These are phyloP conservation scores for Kodamaea derodonti DNA, from an alignment of 1,139 yeast species.

Conservation along the genomic window DNA sequence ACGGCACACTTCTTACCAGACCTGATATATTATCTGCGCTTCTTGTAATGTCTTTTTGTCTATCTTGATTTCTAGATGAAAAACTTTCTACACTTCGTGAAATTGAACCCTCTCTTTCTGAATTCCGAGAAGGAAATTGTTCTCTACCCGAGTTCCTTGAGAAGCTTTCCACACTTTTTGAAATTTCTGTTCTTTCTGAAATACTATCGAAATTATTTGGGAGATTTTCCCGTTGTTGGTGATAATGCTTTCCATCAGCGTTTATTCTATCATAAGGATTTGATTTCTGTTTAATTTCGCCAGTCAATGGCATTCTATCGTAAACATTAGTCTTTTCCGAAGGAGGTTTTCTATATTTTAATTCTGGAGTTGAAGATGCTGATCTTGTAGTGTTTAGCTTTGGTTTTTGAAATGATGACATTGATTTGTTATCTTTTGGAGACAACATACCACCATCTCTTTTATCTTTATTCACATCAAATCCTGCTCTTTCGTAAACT, in stretches of 20 bases:
- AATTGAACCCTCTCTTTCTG: too few species aligned
- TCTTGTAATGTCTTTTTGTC: too few species aligned
- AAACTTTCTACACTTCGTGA: not conserved
- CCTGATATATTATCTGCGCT: too few species aligned
- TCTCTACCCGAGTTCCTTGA: too few species aligned
- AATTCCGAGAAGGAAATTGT: too few species aligned
- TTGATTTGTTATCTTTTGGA: conserved; percentile 11
- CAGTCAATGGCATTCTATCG: conserved; percentile 3
- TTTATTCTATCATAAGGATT: too few species aligned
- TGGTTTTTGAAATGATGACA: conserved; percentile 7
- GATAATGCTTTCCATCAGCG: too few species aligned
- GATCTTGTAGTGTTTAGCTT: conserved; percentile 8
- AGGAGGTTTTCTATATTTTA: conserved; percentile 1
- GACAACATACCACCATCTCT: not conserved
- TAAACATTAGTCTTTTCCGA: conserved; percentile 6
- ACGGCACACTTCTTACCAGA: too few species aligned
- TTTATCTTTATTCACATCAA: conserved; percentile 41
- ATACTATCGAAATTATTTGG: too few species aligned
- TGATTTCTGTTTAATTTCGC: too few species aligned
- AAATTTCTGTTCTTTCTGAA: not conserved
- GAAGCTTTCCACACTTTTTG: not conserved
- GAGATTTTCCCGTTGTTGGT: too few species aligned
- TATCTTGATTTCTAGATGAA: too few species aligned
- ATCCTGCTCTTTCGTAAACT: conserved; percentile 65
- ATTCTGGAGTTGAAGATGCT: conserved; percentile 5